A percentile compares a stretch with the other conserved stretches of the same genome.
These are phyloP conservation scores for Mucor velutinosus DNA, from an alignment of 371 early-diverging fungal genomes.

Conservation along the genomic window DNA sequence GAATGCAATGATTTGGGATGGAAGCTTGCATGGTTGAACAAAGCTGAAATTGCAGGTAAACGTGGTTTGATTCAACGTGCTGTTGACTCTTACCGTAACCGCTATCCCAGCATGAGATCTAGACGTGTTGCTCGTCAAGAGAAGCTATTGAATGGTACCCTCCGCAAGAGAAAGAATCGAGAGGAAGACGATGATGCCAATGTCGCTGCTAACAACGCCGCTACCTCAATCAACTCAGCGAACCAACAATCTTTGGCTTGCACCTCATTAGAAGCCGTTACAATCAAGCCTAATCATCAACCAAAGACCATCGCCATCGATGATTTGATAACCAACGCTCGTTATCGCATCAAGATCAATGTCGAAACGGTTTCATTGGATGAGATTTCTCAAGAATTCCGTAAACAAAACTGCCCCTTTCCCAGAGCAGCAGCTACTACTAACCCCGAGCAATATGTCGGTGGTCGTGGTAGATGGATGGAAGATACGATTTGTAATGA, in stretches of 20 bases:
- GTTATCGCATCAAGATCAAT: constrained; percentile 45
- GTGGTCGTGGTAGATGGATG: constrained; percentile 34
- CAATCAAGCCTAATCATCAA: constrained; percentile 39
- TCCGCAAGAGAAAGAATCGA: constrained; percentile 43
- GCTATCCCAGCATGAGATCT: constrained; percentile 79
- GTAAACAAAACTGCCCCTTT: constrained; percentile 42
- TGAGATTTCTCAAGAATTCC: constrained; percentile 42
- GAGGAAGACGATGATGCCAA: constrained; percentile 35
- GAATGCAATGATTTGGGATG: constrained; percentile 92
- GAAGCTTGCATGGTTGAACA: constrained; percentile 91
- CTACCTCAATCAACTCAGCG: constrained; percentile 1
- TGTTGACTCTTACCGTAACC: constrained; percentile 92
- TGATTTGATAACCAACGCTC: constrained; percentile 29
- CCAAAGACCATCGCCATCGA: constrained; percentile 49
- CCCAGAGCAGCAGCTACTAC: constrained; percentile 31
- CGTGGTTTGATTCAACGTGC: constrained; percentile 95
- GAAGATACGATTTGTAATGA: constrained; percentile 45
- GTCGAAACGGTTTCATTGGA: constrained; percentile 41
- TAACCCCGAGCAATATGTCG: constrained; percentile 27
- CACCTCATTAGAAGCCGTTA: constrained; percentile 25
- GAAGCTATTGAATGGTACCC: constrained; percentile 61
- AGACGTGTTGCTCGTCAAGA: constrained; percentile 86
- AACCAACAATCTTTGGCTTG: constrained; percentile 3
- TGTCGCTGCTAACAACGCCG: neutral
- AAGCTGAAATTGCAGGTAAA: constrained; percentile 79